Conservation (phyloP, 495 filamentous ascomycete genomes). For the Margaritispora aquatica region DNA sequence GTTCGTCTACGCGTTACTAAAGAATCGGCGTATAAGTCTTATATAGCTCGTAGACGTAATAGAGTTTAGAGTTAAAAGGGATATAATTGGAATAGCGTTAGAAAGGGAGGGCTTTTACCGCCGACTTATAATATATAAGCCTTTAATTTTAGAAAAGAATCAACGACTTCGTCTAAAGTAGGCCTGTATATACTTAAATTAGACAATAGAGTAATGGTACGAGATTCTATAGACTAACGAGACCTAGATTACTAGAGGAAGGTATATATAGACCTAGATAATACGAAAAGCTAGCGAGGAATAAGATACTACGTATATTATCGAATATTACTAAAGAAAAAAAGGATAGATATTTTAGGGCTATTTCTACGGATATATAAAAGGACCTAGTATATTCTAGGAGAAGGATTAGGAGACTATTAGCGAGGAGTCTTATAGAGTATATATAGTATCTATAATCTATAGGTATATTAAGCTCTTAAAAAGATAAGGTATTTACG, state of each 20-base stretch:
- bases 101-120: neutral
- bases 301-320: conserved; percentile 18
- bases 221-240: neutral
- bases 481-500: neutral
- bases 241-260: neutral
- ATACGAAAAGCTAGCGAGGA: conserved; percentile 18
- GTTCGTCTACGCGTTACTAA: neutral
- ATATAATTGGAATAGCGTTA: neutral
- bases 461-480: neutral
- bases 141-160: neutral
- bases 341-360: conserved; percentile 26
- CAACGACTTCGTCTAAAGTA: neutral
- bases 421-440: conserved; percentile 13
- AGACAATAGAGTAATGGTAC: neutral
- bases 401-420: conserved; percentile 25
- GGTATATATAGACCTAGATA: conserved; percentile 9
- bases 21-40: neutral
- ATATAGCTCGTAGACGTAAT: neutral
- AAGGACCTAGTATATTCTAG: conserved; percentile 19
- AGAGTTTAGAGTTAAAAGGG: neutral
- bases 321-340: conserved; percentile 16
- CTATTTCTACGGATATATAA: conserved; percentile 13
- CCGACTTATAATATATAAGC: neutral
- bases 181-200: neutral
- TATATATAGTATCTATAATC: conserved; percentile 23